Base-by-base conservation (phyloP, 2,329 filamentous ascomycete species). In the Byssoonygena ceratinophila region DNA sequence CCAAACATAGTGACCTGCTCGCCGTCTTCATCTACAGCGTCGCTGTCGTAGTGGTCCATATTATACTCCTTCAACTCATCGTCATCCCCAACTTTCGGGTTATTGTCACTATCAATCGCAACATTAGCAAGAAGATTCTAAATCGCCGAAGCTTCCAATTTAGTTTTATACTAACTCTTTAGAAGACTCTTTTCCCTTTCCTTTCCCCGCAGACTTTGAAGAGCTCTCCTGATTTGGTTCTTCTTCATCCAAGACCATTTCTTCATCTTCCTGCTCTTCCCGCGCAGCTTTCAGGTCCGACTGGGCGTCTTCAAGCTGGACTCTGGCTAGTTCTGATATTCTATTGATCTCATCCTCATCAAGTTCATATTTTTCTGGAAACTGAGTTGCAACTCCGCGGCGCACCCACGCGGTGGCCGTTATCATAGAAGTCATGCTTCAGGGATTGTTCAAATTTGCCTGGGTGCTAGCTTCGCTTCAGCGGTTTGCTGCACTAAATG, bases 21-120 rank as follows among this genome's bases (percentile, higher is more conserved):
- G 46, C 74, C 75, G 18, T 74, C 74, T 55, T 87, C 80, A 27
- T 82, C 82, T 1, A 79, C 77, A 6, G 82, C 80, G 44, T 92
- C 86, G 60, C 92, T 85, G 62, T 98, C 92, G 68, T 98, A 98
- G 69, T 95, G 83, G 58, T 97, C 91, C 51, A 98, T 78, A 65
- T 98, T 84, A 71, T 96, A 98, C 70, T 98, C 89, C 70, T 91
- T 92, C 46, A 98, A 77, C 66, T 95, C 90, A 59, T 94, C 87
- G 64, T 95, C 88, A 58, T 84, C 74, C 34, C 80, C 73, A 52
- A 73, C 73, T 52, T 43, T 55, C 50, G 12, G 44, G 11, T 29
- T 23, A 32, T 23, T 41, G 32, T 29, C 11, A 18, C 31, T 34
- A 9, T 18, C 3, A 43, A 22, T 11, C 7, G 11, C 8, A 4